Percentiles rank a stretch among this genome's conserved stretches.
Conservation (phyloP, 2,329 filamentous ascomycete genomes). For the Pseudopithomyces maydicus region DNA sequence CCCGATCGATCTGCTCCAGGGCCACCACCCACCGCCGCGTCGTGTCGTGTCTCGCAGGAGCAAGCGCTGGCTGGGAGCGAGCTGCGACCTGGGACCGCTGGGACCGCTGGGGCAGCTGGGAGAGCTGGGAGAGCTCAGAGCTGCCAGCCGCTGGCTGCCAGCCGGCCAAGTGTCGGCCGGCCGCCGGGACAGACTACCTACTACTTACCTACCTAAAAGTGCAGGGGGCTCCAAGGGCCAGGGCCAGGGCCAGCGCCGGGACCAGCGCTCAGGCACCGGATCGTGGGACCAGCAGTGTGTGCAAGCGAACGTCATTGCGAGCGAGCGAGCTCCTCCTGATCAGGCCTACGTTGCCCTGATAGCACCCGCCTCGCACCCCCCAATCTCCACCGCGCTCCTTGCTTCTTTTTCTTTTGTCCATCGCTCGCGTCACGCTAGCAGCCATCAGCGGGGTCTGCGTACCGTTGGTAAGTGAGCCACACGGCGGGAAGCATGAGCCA, state of each 20-base stretch:
- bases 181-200: too few species aligned
- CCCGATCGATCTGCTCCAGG: constrained; percentile 2
- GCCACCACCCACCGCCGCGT: too few species aligned
- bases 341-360: neutral
- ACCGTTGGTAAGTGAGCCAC: neutral
- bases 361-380: neutral
- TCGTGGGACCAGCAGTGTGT: constrained; percentile 1
- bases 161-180: too few species aligned
- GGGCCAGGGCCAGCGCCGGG: neutral
- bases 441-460: neutral
- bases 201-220: too few species aligned
- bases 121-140: too few species aligned
- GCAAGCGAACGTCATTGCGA: constrained; percentile 2
- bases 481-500: neutral
- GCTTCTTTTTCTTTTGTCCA: neutral
- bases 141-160: neutral
- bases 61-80: neutral
- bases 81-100: too few species aligned
- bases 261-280: constrained; percentile 5
- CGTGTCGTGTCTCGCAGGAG: neutral
- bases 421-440: neutral
- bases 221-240: neutral
- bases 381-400: neutral
- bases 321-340: neutral
- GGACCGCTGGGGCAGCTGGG: too few species aligned